Evolutionary conservation across 163 green algal genomes (phyloP), one percentile per base, ranked within the genome.

Genomic region (Chloromonas sp.): DNA sequence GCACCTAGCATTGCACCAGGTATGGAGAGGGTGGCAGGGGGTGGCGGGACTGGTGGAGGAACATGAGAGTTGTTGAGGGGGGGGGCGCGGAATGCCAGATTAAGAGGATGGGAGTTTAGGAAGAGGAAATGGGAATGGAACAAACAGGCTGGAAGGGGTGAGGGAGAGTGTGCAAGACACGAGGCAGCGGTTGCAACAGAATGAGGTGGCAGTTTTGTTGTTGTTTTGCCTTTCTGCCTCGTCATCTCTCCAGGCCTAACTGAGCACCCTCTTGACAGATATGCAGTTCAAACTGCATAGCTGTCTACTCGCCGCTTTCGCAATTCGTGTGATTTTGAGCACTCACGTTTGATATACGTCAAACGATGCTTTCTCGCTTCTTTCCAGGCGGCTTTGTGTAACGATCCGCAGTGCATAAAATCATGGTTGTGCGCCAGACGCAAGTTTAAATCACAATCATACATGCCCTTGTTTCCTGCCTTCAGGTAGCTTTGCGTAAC

Each of bases 1-100:
- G 60, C 92, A 95, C 78, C 83, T 93, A 15, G 82, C 81, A 1
- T 66, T 85, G 60, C 11, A 91, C 79, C 90, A 92, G 84, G 89
- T 92, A 3, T 79, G 62, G 2, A 36, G 79, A 3, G 57, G 15
- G 77, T n/a, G 15, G 77, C 2, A 2, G 77, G 1, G 60, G 80
- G 76, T 70, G 84, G 71, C 3, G 81, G 2, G 61, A 57, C 13
- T 82, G 78, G 58, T n/a, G 82, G 66, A 1, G 57, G 57, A 5
- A 66, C 57, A 58, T 70, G 66, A n/a, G 58, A 15, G 66, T 74
- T 5, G 5, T 74, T 74, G 5, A 11, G 66, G 66, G 66, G 66
- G 66, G 5, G 66, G 66, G 66, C 66, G 5, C 5, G 11, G 5
- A 11, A 74, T 74, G 11, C 66, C 5, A 74, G 66, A 74, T 74